phyloP scores from a whole-genome alignment of 202 grass and related monocot species.

The Panicum virgatum region DNA sequence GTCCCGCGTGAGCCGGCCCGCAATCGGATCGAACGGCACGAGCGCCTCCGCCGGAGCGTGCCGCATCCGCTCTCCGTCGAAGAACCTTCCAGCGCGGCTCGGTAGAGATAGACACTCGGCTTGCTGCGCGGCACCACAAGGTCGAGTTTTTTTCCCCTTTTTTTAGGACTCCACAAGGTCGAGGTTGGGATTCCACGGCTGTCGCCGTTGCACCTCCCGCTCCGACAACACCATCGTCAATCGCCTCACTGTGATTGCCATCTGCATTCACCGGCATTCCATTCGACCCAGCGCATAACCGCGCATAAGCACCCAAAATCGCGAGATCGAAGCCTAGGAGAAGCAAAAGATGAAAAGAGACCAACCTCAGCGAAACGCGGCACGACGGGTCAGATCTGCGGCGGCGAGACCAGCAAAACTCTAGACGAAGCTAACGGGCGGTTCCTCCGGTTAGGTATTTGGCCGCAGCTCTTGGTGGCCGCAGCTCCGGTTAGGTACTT shows the following conservation, averaged over 20 bases:
- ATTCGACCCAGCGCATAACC: not conserved
- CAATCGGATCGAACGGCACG: slow-evolving; percentile 82
- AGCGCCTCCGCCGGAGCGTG: slow-evolving; percentile 56
- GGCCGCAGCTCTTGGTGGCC: slow-evolving; percentile 39
- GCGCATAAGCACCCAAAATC: not conserved
- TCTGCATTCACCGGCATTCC: slow-evolving; percentile 40
- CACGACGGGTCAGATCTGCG: slow-evolving; percentile 7
- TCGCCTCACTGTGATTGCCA: slow-evolving; percentile 45
- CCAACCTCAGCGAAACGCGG: not conserved
- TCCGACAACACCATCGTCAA: slow-evolving; percentile 70
- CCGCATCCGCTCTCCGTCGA: slow-evolving; percentile 53
- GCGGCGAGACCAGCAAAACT: not conserved
- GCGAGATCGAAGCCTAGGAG: too few relatives aligned
- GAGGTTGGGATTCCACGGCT: slow-evolving; percentile 77
- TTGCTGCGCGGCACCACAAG: slow-evolving; percentile 76
- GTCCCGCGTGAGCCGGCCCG: slow-evolving; percentile 59
- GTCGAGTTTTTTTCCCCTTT: too few relatives aligned
- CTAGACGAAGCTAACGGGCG: not conserved
- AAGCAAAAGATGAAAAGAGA: too few relatives aligned
- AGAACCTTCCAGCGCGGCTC: slow-evolving; percentile 38
- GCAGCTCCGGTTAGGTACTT: too few relatives aligned
- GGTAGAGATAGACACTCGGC: slow-evolving; percentile 70
- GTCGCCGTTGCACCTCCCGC: slow-evolving; percentile 41
- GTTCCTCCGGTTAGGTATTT: slow-evolving; percentile 16
- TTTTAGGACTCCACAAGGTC: too few relatives aligned